Evolutionary conservation across 345 rosid species (phyloP), one percentile per base, ranked within the genome.

Genomic region (Cardamine chenopodiifolia): DNA sequence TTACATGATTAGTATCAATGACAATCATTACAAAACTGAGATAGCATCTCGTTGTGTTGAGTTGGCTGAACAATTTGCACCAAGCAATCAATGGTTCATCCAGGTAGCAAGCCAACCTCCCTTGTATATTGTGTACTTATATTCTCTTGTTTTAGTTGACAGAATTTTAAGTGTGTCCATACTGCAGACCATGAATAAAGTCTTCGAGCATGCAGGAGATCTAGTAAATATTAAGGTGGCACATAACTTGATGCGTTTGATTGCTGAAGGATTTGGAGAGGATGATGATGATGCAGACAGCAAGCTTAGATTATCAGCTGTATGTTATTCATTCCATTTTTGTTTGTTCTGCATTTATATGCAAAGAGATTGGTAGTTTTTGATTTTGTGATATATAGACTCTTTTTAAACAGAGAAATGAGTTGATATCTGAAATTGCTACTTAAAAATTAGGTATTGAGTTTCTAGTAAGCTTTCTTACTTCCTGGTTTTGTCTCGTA

Each of bases 151-250:
- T 23, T 49, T 4, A 7, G 70, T 75, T 40, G 50, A 53, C 50
- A 70, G 26, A 69, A 39, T 40, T 78, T 76, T 61, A 34, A 26
- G 35, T 73, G 56, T 78, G 22, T 66, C 68, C 47, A 62, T 57
- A 76, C 62, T 44, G 71, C 87, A 89, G 99, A 89, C 85, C 69
- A 92, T 95, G 99, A 92, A 92, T 83, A 89, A 82, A 85, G 97
- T 95, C 69, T 90, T 95, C 77, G 92, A 92, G 92, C 98, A 90
- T 85, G 99, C 97, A 3, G 99, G 98, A 72, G 97, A 90, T 89
- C 74, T 95, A 72, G 97, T 95, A 59, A 90, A 95, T 79, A 79
- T 83, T 76, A 95, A 95, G 83, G 96, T 95, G 78, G 97, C 96
- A 14, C 98, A 95, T 80, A 95, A 92, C 79, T 81, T 95, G 82